phyloP scores from a whole-genome alignment of 495 filamentous ascomycete genomes.

The Penicillium verhagenii region DNA sequence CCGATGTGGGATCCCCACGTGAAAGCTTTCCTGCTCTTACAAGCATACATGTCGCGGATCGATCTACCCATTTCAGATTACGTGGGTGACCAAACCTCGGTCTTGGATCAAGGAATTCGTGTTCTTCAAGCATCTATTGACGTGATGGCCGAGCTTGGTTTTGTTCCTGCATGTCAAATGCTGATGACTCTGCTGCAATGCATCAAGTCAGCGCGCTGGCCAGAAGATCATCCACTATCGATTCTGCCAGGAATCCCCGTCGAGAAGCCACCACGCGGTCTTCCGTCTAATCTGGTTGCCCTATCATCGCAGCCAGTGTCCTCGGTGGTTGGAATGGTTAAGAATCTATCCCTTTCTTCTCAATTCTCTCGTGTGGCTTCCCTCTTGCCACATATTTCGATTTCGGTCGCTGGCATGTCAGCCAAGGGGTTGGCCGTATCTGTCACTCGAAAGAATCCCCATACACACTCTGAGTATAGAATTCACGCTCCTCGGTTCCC shows the following conservation, averaged over 20 bases:
- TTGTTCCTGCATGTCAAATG: constrained; percentile 65
- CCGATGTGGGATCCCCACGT: constrained; percentile 99
- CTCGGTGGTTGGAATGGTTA: constrained; percentile 25
- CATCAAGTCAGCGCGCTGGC: constrained; percentile 92
- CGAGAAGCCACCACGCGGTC: constrained; percentile 31
- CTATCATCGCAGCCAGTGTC: constrained; percentile 27
- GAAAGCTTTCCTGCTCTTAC: constrained; percentile 90
- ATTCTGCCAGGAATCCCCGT: constrained; percentile 75
- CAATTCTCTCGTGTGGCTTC: constrained; percentile 57
- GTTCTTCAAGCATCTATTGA: constrained; percentile 91
- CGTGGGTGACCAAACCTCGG: constrained; percentile 85
- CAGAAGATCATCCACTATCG: constrained; percentile 71
- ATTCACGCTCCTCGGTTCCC: constrained; percentile 88
- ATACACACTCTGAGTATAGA: constrained; percentile 59
- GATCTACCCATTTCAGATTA: constrained; percentile 95
- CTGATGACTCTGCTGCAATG: constrained; percentile 87
- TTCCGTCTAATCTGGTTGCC: constrained; percentile 24
- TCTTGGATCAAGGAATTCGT: constrained; percentile 94
- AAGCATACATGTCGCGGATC: constrained; percentile 92
- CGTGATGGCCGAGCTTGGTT: constrained; percentile 87
- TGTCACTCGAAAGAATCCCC: constrained; percentile 64
- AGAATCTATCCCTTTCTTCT: constrained; percentile 29
- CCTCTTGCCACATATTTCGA: constrained; percentile 65
- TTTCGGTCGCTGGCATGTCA: constrained; percentile 59
- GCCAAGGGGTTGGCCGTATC: constrained; percentile 60